A percentile compares a stretch with the other conserved stretches of the same genome.
Evolutionary conservation across 805 yeast genomes (phyloP).

Genomic region (Saccharomycopsis sp.): DNA sequence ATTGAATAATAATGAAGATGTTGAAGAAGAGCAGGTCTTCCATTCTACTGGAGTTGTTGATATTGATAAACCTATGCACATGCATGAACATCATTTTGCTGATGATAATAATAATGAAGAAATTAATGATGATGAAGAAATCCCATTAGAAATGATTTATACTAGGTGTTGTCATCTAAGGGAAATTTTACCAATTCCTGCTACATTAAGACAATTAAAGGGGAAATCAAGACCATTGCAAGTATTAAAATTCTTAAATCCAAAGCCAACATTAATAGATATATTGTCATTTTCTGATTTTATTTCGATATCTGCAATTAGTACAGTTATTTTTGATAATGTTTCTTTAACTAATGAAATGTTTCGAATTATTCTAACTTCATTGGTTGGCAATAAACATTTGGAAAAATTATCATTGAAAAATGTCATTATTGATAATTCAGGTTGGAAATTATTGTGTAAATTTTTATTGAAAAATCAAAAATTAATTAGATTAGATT

Average conservation of each 20-base stretch:
- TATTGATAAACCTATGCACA: conserved; percentile 68
- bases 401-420: conserved; percentile 69
- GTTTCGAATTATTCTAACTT: conserved; percentile 63
- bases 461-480: conserved; percentile 63
- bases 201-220: conserved; percentile 73
- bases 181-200: conserved; percentile 88
- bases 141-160: conserved; percentile 58
- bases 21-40: conserved; percentile 9
- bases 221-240: conserved; percentile 74
- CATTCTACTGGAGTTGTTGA: conserved; percentile 31
- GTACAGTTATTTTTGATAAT: conserved; percentile 74
- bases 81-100: conserved; percentile 50
- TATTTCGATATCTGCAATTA: conserved; percentile 74
- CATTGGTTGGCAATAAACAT: conserved; percentile 58
- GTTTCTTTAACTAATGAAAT: conserved; percentile 67
- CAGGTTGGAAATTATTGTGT: conserved; percentile 76
- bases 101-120: conserved; percentile 24
- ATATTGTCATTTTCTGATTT: conserved; percentile 84
- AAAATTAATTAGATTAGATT: conserved; percentile 52
- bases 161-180: conserved; percentile 90
- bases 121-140: conserved; percentile 23
- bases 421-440: conserved; percentile 64
- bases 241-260: conserved; percentile 67
- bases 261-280: conserved; percentile 83
- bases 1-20: conserved; percentile 18